Conservation (phyloP, 768 basidiomycete species). For the Agrocybe praecox region DNA sequence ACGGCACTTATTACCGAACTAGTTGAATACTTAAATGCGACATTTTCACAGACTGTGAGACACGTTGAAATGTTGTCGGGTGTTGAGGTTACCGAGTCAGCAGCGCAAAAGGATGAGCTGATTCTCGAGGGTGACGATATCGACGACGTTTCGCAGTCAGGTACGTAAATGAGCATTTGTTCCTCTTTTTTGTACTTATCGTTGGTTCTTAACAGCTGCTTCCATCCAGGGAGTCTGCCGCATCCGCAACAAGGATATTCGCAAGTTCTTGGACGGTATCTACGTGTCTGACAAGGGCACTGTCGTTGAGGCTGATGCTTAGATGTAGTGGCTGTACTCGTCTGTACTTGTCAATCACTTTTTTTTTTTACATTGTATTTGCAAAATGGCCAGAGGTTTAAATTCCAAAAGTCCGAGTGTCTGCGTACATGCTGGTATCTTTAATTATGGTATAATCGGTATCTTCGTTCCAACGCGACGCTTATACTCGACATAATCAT, state of each 20-base stretch:
- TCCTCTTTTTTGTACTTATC: background rate
- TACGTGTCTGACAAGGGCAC: slow-evolving; percentile 87
- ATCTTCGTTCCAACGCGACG: slow-evolving; percentile 82
- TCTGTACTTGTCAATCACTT: slow-evolving; percentile 8
- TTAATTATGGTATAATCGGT: slow-evolving; percentile 71
- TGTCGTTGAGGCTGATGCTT: slow-evolving; percentile 46
- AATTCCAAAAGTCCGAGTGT: background rate
- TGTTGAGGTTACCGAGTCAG: slow-evolving; percentile 82
- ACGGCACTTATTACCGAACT: background rate
- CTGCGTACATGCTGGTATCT: no score
- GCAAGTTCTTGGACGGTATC: slow-evolving; percentile 96
- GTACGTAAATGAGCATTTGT: slow-evolving; percentile 42
- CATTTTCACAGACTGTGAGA: slow-evolving; percentile 75
- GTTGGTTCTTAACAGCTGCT: slow-evolving; percentile 61
- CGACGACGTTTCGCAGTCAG: slow-evolving; percentile 96
- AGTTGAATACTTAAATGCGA: background rate
- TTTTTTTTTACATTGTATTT: background rate
- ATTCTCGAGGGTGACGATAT: slow-evolving; percentile 95
- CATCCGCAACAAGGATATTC: slow-evolving; percentile 99
- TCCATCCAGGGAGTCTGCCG: slow-evolving; percentile 96
- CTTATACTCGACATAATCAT: slow-evolving; percentile 81
- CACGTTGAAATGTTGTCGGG: slow-evolving; percentile 92
- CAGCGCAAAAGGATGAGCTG: slow-evolving; percentile 92
- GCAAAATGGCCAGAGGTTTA: background rate
- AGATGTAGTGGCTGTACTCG: slow-evolving; percentile 11